Evolutionary conservation across 2,329 filamentous ascomycete species (phyloP).

Genomic region (Cyphellophora attinorum): DNA sequence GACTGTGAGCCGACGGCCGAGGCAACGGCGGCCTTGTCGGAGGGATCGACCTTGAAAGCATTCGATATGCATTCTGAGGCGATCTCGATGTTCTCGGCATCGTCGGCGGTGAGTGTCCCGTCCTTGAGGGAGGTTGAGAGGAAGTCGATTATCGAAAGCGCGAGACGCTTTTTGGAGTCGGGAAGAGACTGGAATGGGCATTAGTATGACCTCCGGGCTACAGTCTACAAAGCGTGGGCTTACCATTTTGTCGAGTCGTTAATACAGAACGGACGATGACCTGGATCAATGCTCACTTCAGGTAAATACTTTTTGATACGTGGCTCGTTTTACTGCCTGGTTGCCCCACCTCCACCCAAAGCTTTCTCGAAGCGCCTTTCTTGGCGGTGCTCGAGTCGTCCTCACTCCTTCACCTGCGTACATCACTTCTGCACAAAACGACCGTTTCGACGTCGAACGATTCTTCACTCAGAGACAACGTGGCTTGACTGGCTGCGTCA

Average conservation of each 20-base stretch:
- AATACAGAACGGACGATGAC: too few relatives aligned
- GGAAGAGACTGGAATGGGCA: slow-evolving; percentile 10
- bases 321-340: too few relatives aligned
- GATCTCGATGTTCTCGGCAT: slow-evolving; percentile 88
- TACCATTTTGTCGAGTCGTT: background rate
- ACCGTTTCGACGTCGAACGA: too few relatives aligned
- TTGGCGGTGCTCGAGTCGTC: too few relatives aligned
- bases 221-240: background rate
- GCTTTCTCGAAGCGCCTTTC: too few relatives aligned
- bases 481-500: too few relatives aligned
- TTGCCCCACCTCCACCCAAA: too few relatives aligned
- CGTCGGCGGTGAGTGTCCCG: slow-evolving; percentile 77
- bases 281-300: too few relatives aligned
- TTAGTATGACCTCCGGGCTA: background rate
- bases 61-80: slow-evolving; percentile 91
- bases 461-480: too few relatives aligned
- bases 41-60: slow-evolving; percentile 88
- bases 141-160: slow-evolving; percentile 95
- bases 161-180: slow-evolving; percentile 72
- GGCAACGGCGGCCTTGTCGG: slow-evolving; percentile 60
- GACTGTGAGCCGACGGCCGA: slow-evolving; percentile 78
- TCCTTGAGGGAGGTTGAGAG: slow-evolving; percentile 74
- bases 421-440: too few relatives aligned
- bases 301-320: too few relatives aligned
- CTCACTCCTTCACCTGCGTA: too few relatives aligned